A percentile compares a stretch with the other conserved stretches of the same genome.
phyloP scores from a whole-genome alignment of 176 grass and related monocot genomes.

The Avena insularis region DNA sequence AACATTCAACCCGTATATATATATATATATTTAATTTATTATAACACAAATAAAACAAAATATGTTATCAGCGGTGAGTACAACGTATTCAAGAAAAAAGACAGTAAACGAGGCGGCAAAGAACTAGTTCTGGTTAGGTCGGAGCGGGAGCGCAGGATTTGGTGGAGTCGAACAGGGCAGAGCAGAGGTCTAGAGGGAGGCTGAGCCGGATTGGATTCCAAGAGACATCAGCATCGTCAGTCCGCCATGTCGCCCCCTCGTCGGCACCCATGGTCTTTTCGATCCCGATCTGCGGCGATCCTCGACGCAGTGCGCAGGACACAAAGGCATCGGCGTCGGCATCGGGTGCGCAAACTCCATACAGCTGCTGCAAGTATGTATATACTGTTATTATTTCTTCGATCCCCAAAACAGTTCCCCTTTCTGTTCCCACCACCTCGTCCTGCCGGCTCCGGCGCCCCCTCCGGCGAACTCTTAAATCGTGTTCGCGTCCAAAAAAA shows the following conservation, averaged over 20 bases:
- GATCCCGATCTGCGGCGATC: neutral
- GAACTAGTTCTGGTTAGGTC: no score
- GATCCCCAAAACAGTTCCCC: neutral
- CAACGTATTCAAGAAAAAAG: no score
- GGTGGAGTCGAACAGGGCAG: neutral
- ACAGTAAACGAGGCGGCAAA: no score
- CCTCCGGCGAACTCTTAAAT: no score
- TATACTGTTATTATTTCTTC: neutral
- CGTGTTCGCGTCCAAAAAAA: no score
- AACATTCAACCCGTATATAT: no score
- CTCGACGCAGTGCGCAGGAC: neutral
- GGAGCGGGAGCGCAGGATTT: no score
- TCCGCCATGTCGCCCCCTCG: constrained; percentile 8
- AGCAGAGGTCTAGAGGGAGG: neutral
- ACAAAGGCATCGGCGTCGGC: neutral
- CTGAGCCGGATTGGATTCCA: neutral
- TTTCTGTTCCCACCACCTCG: neutral
- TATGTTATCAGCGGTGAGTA: no score
- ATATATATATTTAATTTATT: no score
- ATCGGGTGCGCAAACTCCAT: neutral
- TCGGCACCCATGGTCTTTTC: constrained; percentile 3
- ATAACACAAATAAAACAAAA: no score
- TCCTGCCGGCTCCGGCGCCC: neutral
- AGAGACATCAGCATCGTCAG: neutral
- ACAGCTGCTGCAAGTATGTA: neutral